Base-by-base conservation (phyloP, 805 yeast species). In the Metschnikowia similis region DNA sequence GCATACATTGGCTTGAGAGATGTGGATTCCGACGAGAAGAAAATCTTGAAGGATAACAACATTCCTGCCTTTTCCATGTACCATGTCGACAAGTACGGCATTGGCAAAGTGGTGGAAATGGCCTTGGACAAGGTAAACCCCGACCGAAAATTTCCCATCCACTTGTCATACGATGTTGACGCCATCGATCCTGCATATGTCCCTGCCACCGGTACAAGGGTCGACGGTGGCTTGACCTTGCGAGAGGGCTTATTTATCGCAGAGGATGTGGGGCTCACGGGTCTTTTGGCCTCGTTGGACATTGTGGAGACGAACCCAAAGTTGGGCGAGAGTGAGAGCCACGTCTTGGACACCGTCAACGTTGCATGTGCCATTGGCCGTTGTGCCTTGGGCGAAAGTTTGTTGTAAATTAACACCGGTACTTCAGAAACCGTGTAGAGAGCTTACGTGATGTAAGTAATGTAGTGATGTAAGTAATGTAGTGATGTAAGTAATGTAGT, bases 151-250 rank as follows among this genome's bases (percentile, higher is more conserved):
- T 57, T 58, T 43, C 98, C 99, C 45, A 78, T 94, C 55, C 97
- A 92, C 73, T 71, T 94, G 56, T 85, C 95, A 28, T 92, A 91
- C 66, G 99, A 92, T 65, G 97, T 92, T 40, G 99, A 92, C 70
- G 97, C 97, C 39, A 85, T 94, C 51, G 99, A 92, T 69, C 98
- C 98, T 43, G 77, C 83, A 54, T 90, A 76, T 64, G 97, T 94
- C 11, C 97, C 97, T 16, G 96, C 97, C 36, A 92, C 99, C 1
- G 99, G 99, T 48, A 94, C 99, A 1, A 92, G 97, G 39, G 99
- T 92, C 13, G 84, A 96, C 66, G 98, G 98, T 56, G 99, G 99
- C 3, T 75, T 92, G 56, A 85, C 97, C 8, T 78, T 92, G 68
- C 82, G 99, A 72, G 99, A 92, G 71, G 97, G 97, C 45, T 78